Conservation (phyloP, 208 protist genomes). For the Angomonas deanei region DNA sequence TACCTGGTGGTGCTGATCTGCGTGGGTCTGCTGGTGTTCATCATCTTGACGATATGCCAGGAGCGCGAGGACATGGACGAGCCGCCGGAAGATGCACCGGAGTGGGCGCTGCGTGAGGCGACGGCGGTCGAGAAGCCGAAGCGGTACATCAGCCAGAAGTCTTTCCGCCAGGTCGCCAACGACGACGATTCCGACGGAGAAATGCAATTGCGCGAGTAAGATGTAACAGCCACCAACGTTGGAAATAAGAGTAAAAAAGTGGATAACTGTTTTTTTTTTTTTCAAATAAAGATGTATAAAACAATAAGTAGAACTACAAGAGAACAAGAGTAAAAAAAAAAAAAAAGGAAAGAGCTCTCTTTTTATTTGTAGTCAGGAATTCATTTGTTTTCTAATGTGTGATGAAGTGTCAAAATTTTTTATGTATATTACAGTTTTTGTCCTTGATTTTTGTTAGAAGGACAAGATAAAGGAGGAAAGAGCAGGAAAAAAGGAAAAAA, state of each 20-base stretch:
- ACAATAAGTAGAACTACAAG: neutral
- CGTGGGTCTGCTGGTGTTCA: slow-evolving; percentile 18
- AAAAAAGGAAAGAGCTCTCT: slow-evolving; percentile 1
- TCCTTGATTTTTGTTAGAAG: too few relatives aligned
- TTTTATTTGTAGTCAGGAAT: too few relatives aligned
- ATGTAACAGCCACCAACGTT: neutral
- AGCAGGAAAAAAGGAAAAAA: too few relatives aligned
- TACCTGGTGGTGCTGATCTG: slow-evolving; percentile 24
- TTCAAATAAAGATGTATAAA: neutral
- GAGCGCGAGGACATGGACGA: slow-evolving; percentile 48
- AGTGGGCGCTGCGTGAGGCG: slow-evolving; percentile 31
- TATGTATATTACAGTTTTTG: too few relatives aligned
- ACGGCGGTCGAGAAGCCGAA: slow-evolving; percentile 12
- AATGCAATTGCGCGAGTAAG: too few relatives aligned
- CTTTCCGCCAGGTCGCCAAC: slow-evolving; percentile 17
- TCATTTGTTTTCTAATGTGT: too few relatives aligned
- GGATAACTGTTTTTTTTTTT: too few relatives aligned
- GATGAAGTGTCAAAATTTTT: too few relatives aligned
- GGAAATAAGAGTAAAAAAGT: neutral
- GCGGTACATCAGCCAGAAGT: slow-evolving; percentile 27
- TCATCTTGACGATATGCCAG: slow-evolving; percentile 26
- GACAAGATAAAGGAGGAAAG: too few relatives aligned
- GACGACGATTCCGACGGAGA: too few relatives aligned
- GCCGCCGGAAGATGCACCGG: slow-evolving; percentile 39
- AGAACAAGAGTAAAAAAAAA: slow-evolving; percentile 10